Evolutionary conservation across 805 yeast species (phyloP).

Genomic region (Ogataea neopini): DNA sequence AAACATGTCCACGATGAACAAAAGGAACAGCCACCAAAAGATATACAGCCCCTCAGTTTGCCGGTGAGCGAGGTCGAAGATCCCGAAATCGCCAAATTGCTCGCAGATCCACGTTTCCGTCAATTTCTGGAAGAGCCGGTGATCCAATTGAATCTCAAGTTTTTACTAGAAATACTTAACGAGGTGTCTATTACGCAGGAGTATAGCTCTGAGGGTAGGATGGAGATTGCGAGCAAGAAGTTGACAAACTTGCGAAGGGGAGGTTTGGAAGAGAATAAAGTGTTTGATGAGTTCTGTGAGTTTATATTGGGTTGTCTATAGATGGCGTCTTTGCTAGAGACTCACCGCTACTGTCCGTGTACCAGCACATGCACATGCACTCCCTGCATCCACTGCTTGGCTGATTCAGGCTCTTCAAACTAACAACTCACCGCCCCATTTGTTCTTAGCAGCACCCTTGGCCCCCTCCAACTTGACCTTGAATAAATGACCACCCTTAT

Average conservation of each 20-base stretch:
- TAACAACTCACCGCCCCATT: slow-evolving; percentile 26
- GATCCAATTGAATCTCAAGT: slow-evolving; percentile 55
- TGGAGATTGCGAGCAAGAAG: slow-evolving; percentile 60
- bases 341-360: no score
- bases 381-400: no score
- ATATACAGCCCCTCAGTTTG: slow-evolving; percentile 2
- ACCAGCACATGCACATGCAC: no score
- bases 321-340: neutral
- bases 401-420: slow-evolving; percentile 16
- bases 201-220: slow-evolving; percentile 51
- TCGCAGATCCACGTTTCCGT: slow-evolving; percentile 45
- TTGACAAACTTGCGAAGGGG: slow-evolving; percentile 59
- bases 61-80: slow-evolving; percentile 12
- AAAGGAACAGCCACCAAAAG: slow-evolving; percentile 9
- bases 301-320: slow-evolving; percentile 33
- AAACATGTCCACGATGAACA: slow-evolving; percentile 33
- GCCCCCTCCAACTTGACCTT: slow-evolving; percentile 41
- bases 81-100: slow-evolving; percentile 31
- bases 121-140: slow-evolving; percentile 51
- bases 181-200: slow-evolving; percentile 53
- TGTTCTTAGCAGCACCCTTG: slow-evolving; percentile 36
- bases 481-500: slow-evolving; percentile 63
- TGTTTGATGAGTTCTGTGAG: slow-evolving; percentile 69
- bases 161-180: slow-evolving; percentile 47
- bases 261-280: slow-evolving; percentile 65